Conservation (phyloP, 2,329 filamentous ascomycete genomes). For the Aspergillus fischeri region DNA sequence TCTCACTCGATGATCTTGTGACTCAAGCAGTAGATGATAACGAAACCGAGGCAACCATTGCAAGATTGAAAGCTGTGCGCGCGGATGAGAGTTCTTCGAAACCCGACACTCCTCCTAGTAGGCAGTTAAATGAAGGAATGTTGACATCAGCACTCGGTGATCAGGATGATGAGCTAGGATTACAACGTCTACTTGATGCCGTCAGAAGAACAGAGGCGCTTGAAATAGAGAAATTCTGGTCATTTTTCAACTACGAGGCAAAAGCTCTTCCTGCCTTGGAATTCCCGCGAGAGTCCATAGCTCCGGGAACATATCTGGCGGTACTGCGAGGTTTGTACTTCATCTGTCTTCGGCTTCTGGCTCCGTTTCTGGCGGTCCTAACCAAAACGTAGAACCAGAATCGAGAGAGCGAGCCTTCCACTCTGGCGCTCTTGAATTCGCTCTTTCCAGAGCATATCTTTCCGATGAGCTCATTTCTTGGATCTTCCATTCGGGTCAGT, state of each 20-base stretch:
- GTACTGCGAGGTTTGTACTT: conserved; percentile 30
- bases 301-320: conserved; percentile 25
- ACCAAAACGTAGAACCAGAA: conserved; percentile 38
- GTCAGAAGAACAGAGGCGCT: conserved; percentile 59
- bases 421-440: conserved; percentile 58
- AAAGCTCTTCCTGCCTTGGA: conserved; percentile 18
- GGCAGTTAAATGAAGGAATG: conserved; percentile 34
- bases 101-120: conserved; percentile 3
- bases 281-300: conserved; percentile 35
- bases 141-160: conserved; percentile 43
- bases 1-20: conserved; percentile 60
- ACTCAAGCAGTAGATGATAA: conserved; percentile 57
- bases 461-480: conserved; percentile 65
- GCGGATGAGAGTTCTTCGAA: conserved; percentile 5
- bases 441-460: conserved; percentile 46
- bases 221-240: conserved; percentile 50
- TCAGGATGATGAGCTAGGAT: conserved; percentile 39
- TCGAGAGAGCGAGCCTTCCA: conserved; percentile 57
- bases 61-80: conserved; percentile 34
- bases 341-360: not conserved
- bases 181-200: conserved; percentile 52
- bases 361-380: conserved; percentile 7
- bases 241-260: conserved; percentile 49
- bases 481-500: conserved; percentile 46
- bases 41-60: conserved; percentile 52